Base-by-base conservation (phyloP, 83 land plant genomes). In the Thuja plicata region DNA sequence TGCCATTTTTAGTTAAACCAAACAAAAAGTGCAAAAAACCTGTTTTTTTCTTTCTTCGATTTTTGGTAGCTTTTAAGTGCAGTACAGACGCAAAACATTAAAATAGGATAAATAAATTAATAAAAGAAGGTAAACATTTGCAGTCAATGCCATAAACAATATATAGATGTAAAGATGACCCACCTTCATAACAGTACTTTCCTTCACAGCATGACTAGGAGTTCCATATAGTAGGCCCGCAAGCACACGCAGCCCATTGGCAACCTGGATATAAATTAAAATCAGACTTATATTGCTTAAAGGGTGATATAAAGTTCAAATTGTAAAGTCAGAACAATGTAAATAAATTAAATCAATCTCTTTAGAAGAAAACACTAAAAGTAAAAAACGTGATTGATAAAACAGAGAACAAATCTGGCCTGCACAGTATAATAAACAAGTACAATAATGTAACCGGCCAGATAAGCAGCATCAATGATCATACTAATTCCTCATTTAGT, bases 251-350 rank as follows among this genome's bases (percentile, higher is more conserved):
- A 79, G 46, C 4, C 46, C 83, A 79, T 38, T 79, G 46, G 83
- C 83, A 10, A 79, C 83, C 83, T 78, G 82, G 35, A 78, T 27
- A 87, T 13, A 34, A 37, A 19, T 30, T 50, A 38, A 85, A 55
- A 86, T 50, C 37, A 48, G 13, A 50, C 3, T 89, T 35, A 62
- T 87, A 87, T 86, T 16, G 89, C 89, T 84, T 84, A 78, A 37
- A 35, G 32, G 43, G 19, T 5, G 21, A 78, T 78, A 38, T 3
- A 38, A 78, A 37, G 81, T 78, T 37, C 40, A 78, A 78, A 43
- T 5, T 4, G 0, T 78, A 38, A 5, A 37, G 0, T 38, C 41
- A 19, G 16, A 78, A 37, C 2, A 17, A 16, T 4, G 4, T 1
- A 40, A 21, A 78, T 38, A 38, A n/a, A 37, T 35, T 24, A n/a